Evolutionary conservation across 2,329 filamentous ascomycete genomes (phyloP).

Genomic region (Fusarium sp.): DNA sequence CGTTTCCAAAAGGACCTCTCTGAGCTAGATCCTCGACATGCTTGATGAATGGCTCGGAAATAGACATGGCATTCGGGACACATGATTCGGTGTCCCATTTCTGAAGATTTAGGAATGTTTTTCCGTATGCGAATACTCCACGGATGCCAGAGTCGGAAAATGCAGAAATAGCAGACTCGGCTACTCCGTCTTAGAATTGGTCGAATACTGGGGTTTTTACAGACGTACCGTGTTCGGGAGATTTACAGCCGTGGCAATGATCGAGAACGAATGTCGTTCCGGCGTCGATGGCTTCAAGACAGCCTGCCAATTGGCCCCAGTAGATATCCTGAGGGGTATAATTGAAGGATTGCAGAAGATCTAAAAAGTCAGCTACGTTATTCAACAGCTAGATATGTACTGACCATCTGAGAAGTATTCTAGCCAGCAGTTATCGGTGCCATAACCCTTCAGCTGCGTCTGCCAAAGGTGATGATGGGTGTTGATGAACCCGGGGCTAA

Average conservation of each 20-base stretch:
- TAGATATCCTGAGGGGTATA: background rate
- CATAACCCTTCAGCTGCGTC: slow-evolving; percentile 4
- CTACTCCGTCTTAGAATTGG: fast-evolving
- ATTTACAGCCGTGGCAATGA: background rate
- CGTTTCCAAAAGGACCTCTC: background rate
- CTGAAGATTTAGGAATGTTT: background rate
- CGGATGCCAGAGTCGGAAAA: background rate
- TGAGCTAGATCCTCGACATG: background rate
- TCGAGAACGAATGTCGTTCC: slow-evolving; percentile 1
- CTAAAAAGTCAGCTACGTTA: background rate
- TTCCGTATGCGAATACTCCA: background rate
- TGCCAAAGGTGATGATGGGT: slow-evolving; percentile 33
- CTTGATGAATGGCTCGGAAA: background rate
- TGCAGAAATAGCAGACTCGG: background rate
- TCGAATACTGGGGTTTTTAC: fast-evolving
- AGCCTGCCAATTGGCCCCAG: slow-evolving; percentile 1
- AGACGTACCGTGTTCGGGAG: background rate
- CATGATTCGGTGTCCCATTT: background rate
- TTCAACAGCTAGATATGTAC: background rate
- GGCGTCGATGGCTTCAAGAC: background rate
- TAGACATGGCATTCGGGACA: background rate
- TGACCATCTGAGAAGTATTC: background rate
- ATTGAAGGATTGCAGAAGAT: background rate
- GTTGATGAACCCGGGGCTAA: slow-evolving; percentile 26
- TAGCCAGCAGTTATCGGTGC: background rate